Percentiles rank a stretch among this genome's conserved stretches.
Conservation (phyloP, 139 green algal species). For the Chlorella vulgaris region DNA sequence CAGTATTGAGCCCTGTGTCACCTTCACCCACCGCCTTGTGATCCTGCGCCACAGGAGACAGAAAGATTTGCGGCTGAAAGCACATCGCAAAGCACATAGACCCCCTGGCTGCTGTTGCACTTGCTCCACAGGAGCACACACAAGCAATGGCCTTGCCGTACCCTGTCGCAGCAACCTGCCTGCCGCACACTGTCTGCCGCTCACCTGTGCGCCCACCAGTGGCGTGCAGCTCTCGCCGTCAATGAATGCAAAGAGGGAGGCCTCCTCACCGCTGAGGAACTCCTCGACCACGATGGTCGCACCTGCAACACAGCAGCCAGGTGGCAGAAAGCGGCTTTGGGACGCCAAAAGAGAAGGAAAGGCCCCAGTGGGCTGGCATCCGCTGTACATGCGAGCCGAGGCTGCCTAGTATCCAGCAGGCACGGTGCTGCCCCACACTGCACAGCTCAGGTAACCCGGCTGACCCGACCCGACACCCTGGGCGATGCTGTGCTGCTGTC, state of each 20-base stretch:
- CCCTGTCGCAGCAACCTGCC: background rate
- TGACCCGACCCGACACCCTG: too few relatives aligned
- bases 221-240: slow-evolving; percentile 82
- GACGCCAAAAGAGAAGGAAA: too few relatives aligned
- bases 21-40: slow-evolving; percentile 96
- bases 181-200: background rate
- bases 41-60: slow-evolving; percentile 69
- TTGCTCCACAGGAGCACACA: background rate
- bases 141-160: too few relatives aligned
- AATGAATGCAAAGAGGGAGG: slow-evolving; percentile 96
- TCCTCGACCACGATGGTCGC: slow-evolving; percentile 93
- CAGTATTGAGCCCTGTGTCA: slow-evolving; percentile 97
- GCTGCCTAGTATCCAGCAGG: too few relatives aligned
- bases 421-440: too few relatives aligned
- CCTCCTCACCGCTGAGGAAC: slow-evolving; percentile 96
- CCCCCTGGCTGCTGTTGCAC: background rate
- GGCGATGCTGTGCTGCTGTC: too few relatives aligned
- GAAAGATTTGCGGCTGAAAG: too few relatives aligned
- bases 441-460: too few relatives aligned
- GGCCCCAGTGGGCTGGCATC: too few relatives aligned
- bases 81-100: background rate
- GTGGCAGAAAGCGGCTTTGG: too few relatives aligned
- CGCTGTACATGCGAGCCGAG: too few relatives aligned
- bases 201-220: slow-evolving; percentile 73
- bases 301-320: slow-evolving; percentile 49